Percentiles rank a stretch among this genome's conserved stretches.
Evolutionary conservation across 345 rosid species (phyloP).

Genomic region (Brassica carinata): DNA sequence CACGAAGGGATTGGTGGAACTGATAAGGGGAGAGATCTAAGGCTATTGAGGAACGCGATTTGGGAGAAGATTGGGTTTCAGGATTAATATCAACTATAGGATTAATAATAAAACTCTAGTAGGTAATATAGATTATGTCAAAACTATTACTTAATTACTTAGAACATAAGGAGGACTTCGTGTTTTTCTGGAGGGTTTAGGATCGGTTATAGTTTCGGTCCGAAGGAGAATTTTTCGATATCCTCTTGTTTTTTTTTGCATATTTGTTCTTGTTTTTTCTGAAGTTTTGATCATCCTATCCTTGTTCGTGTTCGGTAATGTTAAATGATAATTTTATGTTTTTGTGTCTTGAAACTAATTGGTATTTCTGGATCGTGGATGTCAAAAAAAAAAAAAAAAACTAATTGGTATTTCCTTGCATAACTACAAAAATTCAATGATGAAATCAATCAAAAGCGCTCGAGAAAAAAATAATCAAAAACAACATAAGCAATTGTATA

Average conservation of each 20-base stretch:
- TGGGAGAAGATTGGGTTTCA: constrained; percentile 70
- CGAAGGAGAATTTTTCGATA: constrained; percentile 28
- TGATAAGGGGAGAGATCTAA: constrained; percentile 61
- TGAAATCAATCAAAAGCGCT: too few species aligned
- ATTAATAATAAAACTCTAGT: constrained; percentile 11
- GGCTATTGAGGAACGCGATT: constrained; percentile 59
- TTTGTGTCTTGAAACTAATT: not conserved
- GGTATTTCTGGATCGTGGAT: too few species aligned
- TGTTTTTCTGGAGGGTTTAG: not conserved
- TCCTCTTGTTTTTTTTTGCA: constrained; percentile 1
- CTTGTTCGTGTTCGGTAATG: not conserved
- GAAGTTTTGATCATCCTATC: constrained; percentile 19
- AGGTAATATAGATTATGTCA: constrained; percentile 11
- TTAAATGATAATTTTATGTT: not conserved
- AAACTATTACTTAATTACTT: not conserved
- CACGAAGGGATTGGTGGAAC: constrained; percentile 61
- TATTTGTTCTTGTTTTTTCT: not conserved
- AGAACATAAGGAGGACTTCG: not conserved
- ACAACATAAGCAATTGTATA: not conserved
- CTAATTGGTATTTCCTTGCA: not conserved
- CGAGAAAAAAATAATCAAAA: not conserved
- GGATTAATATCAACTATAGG: constrained; percentile 31
- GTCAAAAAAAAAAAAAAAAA: too few species aligned
- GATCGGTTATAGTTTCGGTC: constrained; percentile 27
- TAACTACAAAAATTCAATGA: not conserved